Evolutionary conservation across 2,329 filamentous ascomycete genomes (phyloP).

Genomic region (Aureobasidium vineae): DNA sequence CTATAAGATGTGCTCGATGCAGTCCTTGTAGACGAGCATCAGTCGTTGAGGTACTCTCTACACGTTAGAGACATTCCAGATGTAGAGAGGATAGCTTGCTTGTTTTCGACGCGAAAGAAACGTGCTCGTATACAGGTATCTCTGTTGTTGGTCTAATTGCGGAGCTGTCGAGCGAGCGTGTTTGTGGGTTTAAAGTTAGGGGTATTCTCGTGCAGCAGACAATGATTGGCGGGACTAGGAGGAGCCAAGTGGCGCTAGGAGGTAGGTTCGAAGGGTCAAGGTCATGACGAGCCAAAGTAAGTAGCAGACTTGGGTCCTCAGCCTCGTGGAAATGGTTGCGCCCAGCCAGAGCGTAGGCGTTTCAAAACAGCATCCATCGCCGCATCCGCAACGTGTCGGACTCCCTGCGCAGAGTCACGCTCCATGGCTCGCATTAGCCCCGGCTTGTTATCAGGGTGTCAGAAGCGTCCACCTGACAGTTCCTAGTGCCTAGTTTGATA

Average conservation of each 20-base stretch:
- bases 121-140: background rate
- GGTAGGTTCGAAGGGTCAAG: background rate
- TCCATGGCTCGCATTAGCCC: constrained; percentile 14
- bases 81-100: background rate
- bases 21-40: background rate
- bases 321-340: background rate
- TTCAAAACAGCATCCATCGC: constrained; percentile 24
- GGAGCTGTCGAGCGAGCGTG: background rate
- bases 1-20: background rate
- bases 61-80: background rate
- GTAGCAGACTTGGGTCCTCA: background rate
- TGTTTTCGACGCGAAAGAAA: background rate
- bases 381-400: background rate
- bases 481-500: constrained; percentile 18
- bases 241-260: background rate
- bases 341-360: constrained; percentile 13
- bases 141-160: background rate
- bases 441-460: constrained; percentile 18
- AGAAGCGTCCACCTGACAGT: constrained; percentile 18
- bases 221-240: background rate
- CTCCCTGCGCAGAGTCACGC: constrained; percentile 15
- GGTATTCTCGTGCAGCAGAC: background rate
- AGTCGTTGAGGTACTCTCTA: background rate
- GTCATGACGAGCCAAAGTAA: background rate
- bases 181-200: constrained; percentile 5